A percentile compares a stretch with the other conserved stretches of the same genome.
These are phyloP conservation scores for Penicillium crustosum DNA, from an alignment of 2,329 filamentous ascomycete genomes.

Conservation along the genomic window DNA sequence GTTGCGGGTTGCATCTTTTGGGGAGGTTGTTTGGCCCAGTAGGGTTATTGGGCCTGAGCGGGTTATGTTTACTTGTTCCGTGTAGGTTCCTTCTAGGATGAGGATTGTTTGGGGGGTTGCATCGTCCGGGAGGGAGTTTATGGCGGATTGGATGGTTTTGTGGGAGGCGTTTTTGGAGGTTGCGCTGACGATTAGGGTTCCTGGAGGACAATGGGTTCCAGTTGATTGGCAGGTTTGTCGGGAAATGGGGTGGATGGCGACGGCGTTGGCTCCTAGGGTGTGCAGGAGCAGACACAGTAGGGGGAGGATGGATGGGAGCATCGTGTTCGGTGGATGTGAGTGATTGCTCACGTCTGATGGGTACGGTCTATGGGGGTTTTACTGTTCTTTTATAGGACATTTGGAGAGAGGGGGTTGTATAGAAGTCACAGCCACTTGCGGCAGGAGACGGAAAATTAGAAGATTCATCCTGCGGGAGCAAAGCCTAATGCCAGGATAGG, in stretches of 20 bases:
- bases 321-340: background rate
- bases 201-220: conserved; percentile 27
- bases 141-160: conserved; percentile 49
- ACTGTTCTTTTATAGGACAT: background rate
- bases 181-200: conserved; percentile 32
- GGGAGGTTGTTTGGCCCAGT: conserved; percentile 56
- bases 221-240: conserved; percentile 29
- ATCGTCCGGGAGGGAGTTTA: conserved; percentile 49
- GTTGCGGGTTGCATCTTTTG: conserved; percentile 50
- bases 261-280: conserved; percentile 1
- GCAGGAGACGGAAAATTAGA: conserved; percentile 1
- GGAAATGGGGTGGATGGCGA: conserved; percentile 4
- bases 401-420: background rate
- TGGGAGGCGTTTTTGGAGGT: conserved; percentile 25
- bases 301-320: background rate
- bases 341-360: background rate
- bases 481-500: background rate
- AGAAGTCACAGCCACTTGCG: background rate
- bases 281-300: background rate
- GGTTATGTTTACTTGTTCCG: conserved; percentile 65
- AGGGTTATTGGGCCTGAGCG: conserved; percentile 61
- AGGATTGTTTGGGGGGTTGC: conserved; percentile 56
- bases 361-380: background rate
- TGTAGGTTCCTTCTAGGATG: conserved; percentile 60
- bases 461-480: background rate